A percentile compares a stretch with the other conserved stretches of the same genome.
Conservation (phyloP, 2,329 filamentous ascomycete genomes). For the Aspergillus felis region DNA sequence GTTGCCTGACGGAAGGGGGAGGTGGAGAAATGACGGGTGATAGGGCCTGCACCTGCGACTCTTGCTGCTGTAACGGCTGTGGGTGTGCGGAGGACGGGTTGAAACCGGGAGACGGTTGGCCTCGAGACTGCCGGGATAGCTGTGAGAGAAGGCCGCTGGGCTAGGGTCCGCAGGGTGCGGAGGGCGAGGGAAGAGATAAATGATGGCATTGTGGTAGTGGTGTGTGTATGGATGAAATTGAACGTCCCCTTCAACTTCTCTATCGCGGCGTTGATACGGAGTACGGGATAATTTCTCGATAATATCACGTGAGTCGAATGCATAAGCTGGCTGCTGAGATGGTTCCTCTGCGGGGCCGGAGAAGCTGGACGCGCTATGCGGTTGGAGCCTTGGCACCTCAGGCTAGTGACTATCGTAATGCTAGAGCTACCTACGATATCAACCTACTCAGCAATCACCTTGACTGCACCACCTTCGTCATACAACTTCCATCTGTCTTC, state of each 20-base stretch:
- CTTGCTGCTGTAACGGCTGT: conserved; percentile 19
- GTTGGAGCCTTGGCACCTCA: conserved; percentile 15
- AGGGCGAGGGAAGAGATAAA: conserved; percentile 32
- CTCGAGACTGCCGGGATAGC: conserved; percentile 19
- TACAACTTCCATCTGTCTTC: not conserved
- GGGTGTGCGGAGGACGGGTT: conserved; percentile 29
- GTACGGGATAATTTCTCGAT: conserved; percentile 15
- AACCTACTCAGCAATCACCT: not conserved
- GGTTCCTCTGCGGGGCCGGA: conserved; percentile 24
- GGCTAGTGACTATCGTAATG: conserved; percentile 4
- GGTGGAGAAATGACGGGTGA: conserved; percentile 51
- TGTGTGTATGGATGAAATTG: conserved; percentile 3
- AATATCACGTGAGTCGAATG: conserved; percentile 19
- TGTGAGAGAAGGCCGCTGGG: conserved; percentile 23
- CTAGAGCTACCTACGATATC: conserved; percentile 9
- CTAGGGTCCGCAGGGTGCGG: conserved; percentile 31
- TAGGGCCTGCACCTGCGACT: conserved; percentile 14
- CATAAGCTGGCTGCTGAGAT: conserved; percentile 16
- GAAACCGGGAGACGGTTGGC: conserved; percentile 21
- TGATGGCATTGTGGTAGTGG: conserved; percentile 29
- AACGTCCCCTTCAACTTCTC: not conserved
- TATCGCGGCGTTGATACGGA: conserved; percentile 5
- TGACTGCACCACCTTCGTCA: not conserved
- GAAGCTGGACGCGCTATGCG: conserved; percentile 35
- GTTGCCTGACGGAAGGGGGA: conserved; percentile 59